phyloP scores from a whole-genome alignment of 1,284 basidiomycete genomes.

The Microbotryum scabiosae region DNA sequence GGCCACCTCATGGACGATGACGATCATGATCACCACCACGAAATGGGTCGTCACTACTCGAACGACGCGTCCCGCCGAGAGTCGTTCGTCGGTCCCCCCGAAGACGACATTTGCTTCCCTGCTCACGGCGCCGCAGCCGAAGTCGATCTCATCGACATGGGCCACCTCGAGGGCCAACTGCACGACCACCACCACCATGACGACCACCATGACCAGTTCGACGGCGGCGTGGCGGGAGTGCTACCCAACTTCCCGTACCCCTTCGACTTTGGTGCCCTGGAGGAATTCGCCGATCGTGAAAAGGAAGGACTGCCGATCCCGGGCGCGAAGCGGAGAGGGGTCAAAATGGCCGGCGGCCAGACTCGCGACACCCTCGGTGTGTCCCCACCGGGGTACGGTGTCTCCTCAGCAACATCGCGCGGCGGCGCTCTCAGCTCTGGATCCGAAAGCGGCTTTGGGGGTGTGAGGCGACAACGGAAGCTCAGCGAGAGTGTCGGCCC shows the following conservation, averaged over 20 bases:
- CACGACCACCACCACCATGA: conserved; percentile 10
- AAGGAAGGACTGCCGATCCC: conserved; percentile 42
- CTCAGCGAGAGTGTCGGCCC: conserved; percentile 67
- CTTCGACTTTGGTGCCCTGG: conserved; percentile 73
- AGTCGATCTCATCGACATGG: conserved; percentile 20
- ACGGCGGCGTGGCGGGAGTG: conserved; percentile 31
- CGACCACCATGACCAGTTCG: not conserved
- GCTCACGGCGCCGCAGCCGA: conserved; percentile 27
- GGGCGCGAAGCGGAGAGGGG: conserved; percentile 36
- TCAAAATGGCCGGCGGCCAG: not conserved
- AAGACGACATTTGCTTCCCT: conserved; percentile 32
- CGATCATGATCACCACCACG: not conserved
- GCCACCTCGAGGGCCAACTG: not conserved
- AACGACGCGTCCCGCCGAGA: conserved; percentile 21
- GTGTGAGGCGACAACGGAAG: conserved; percentile 59
- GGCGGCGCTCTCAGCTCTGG: conserved; percentile 37
- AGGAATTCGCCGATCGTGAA: conserved; percentile 71
- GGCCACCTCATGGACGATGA: not conserved
- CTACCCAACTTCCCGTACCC: conserved; percentile 35
- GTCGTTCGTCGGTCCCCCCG: conserved; percentile 22
- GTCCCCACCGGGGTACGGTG: conserved; percentile 22
- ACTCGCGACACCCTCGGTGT: not conserved
- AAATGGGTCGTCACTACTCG: conserved; percentile 1
- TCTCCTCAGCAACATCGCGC: conserved; percentile 13
- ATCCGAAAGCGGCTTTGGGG: conserved; percentile 23